A percentile compares a stretch with the other conserved stretches of the same genome.
Evolutionary conservation across 768 basidiomycete genomes (phyloP).

Genomic region (Pisolithus microcarpus): DNA sequence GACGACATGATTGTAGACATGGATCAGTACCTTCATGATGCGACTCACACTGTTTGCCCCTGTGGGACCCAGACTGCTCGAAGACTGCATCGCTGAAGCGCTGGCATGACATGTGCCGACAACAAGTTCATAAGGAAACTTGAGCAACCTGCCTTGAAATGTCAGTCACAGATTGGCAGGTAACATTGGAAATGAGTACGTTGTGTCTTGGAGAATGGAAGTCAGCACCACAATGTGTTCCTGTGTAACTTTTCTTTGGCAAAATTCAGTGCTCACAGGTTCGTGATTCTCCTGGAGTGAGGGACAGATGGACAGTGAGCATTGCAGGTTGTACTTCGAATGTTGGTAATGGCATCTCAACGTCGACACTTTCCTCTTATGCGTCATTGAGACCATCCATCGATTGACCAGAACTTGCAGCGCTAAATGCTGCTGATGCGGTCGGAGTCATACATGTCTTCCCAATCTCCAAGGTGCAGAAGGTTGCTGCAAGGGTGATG

Average conservation of each 20-base stretch:
- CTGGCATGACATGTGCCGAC: too few relatives aligned
- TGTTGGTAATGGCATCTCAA: conserved; percentile 69
- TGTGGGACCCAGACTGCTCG: too few relatives aligned
- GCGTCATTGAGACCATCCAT: conserved; percentile 23
- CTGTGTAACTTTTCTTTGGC: too few relatives aligned
- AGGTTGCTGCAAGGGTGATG: conserved; percentile 13
- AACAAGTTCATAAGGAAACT: conserved; percentile 87
- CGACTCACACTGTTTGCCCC: too few relatives aligned
- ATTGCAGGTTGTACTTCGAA: conserved; percentile 81
- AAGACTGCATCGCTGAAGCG: too few relatives aligned
- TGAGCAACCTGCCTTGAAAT: conserved; percentile 75
- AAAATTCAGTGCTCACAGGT: too few relatives aligned
- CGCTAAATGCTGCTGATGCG: conserved; percentile 14
- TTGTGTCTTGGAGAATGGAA: conserved; percentile 38
- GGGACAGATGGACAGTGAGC: conserved; percentile 82
- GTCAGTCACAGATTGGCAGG: conserved; percentile 91
- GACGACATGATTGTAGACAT: too few relatives aligned
- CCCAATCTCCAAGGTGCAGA: conserved; percentile 20
- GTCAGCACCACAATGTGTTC: too few relatives aligned
- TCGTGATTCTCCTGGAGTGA: too few relatives aligned
- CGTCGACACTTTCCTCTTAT: conserved; percentile 44
- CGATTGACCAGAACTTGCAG: conserved; percentile 1
- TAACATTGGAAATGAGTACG: too few relatives aligned
- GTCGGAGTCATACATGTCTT: conserved; percentile 16
- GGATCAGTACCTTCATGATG: too few relatives aligned